These are phyloP conservation scores for Ustilago loliicola DNA, from an alignment of 1,284 basidiomycete species.

Conservation along the genomic window DNA sequence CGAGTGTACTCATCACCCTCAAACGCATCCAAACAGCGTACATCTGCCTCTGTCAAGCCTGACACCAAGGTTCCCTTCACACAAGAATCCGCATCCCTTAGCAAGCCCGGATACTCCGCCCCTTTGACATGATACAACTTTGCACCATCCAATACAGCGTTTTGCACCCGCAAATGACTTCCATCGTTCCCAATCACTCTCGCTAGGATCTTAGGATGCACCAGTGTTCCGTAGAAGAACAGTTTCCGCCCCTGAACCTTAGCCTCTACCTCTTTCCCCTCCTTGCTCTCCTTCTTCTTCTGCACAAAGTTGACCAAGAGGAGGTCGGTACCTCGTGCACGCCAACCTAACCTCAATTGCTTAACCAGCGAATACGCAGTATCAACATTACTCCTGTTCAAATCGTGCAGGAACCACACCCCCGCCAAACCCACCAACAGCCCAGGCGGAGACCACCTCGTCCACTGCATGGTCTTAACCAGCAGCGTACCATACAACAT, in stretches of 20 bases:
- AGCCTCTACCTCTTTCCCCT: not conserved
- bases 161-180: slow-evolving; percentile 36
- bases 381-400: slow-evolving; percentile 32
- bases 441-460: slow-evolving; percentile 34
- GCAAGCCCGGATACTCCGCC: slow-evolving; percentile 54
- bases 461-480: slow-evolving; percentile 30
- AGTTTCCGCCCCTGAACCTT: slow-evolving; percentile 11
- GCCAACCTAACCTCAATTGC: slow-evolving; percentile 37
- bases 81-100: slow-evolving; percentile 3
- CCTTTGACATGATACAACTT: slow-evolving; percentile 46
- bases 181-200: slow-evolving; percentile 49
- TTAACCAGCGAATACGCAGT: slow-evolving; percentile 27
- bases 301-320: not conserved
- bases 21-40: slow-evolving; percentile 52
- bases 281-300: not conserved
- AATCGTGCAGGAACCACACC: slow-evolving; percentile 37
- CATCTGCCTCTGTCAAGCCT: slow-evolving; percentile 41
- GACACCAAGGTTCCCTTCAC: slow-evolving; percentile 53
- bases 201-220: slow-evolving; percentile 54
- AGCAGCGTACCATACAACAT: slow-evolving; percentile 24
- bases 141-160: slow-evolving; percentile 38
- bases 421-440: slow-evolving; percentile 36
- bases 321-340: slow-evolving; percentile 11
- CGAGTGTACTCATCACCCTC: slow-evolving; percentile 59
- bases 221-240: slow-evolving; percentile 62